Percentiles rank a stretch among this genome's conserved stretches.
Conservation (phyloP, 495 filamentous ascomycete genomes). For the Penicillium turbatum region DNA sequence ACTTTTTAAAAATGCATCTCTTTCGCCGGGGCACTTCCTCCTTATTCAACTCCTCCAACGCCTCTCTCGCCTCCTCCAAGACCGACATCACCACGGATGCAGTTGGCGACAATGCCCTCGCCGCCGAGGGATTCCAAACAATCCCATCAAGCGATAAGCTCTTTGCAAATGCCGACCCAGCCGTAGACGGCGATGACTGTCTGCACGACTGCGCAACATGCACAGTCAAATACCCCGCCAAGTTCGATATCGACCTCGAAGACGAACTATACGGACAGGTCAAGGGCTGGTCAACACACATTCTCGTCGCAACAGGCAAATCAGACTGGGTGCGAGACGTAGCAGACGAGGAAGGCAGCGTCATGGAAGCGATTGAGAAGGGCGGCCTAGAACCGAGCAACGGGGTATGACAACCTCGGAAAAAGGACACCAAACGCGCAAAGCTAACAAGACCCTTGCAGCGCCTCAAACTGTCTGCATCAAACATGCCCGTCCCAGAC, state of each 20-base stretch:
- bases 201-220: constrained; percentile 85
- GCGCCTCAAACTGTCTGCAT: constrained; percentile 89
- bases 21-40: constrained; percentile 34
- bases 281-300: constrained; percentile 83
- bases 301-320: constrained; percentile 91
- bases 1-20: constrained; percentile 32
- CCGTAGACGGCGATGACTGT: constrained; percentile 84
- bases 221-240: constrained; percentile 69
- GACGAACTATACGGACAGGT: constrained; percentile 83
- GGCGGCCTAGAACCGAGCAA: constrained; percentile 60
- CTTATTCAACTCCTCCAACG: constrained; percentile 33
- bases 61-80: constrained; percentile 26
- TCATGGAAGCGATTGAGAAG: constrained; percentile 87
- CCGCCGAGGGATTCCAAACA: constrained; percentile 37
- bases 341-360: constrained; percentile 82
- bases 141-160: constrained; percentile 35
- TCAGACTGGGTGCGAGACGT: constrained; percentile 92
- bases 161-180: constrained; percentile 54
- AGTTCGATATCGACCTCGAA: constrained; percentile 67
- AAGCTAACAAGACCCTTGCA: constrained; percentile 28
- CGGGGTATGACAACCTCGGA: constrained; percentile 54
- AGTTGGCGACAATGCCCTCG: constrained; percentile 19
- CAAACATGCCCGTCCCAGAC: constrained; percentile 78
- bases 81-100: constrained; percentile 24
- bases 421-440: not conserved